Conservation (phyloP, 495 filamentous ascomycete genomes). For the Penicilliopsis zonata region DNA sequence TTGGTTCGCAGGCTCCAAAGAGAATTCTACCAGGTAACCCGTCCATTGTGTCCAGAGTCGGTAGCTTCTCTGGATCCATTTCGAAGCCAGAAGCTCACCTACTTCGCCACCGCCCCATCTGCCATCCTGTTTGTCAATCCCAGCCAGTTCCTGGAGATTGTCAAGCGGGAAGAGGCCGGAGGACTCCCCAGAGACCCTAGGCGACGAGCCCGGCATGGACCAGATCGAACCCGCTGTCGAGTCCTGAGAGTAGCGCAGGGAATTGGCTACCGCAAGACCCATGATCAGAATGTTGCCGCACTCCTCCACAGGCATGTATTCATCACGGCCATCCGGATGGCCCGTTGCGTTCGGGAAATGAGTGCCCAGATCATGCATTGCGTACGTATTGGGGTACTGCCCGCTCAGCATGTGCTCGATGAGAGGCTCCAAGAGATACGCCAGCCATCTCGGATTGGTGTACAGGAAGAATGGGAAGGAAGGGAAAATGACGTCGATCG, state of each 20-base stretch:
- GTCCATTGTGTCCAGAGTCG: slow-evolving; percentile 89
- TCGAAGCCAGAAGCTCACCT: slow-evolving; percentile 37
- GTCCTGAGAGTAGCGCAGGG: slow-evolving; percentile 54
- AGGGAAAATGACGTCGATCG: slow-evolving; percentile 95
- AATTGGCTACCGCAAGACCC: slow-evolving; percentile 77
- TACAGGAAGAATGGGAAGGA: slow-evolving; percentile 92
- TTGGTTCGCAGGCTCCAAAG: slow-evolving; percentile 75
- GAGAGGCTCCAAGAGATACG: slow-evolving; percentile 78
- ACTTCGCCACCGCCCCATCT: slow-evolving; percentile 37
- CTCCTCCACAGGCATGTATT: slow-evolving; percentile 97
- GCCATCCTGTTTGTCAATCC: slow-evolving; percentile 35
- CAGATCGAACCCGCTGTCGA: slow-evolving; percentile 40
- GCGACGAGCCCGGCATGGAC: slow-evolving; percentile 23
- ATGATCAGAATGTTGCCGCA: slow-evolving; percentile 96
- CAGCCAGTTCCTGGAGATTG: slow-evolving; percentile 28
- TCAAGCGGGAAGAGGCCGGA: slow-evolving; percentile 27
- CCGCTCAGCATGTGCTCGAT: slow-evolving; percentile 86
- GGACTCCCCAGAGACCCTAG: slow-evolving; percentile 9
- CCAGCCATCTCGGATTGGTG: slow-evolving; percentile 84
- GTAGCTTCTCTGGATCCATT: slow-evolving; percentile 57
- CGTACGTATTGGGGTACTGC: slow-evolving; percentile 83
- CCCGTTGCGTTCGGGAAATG: slow-evolving; percentile 92
- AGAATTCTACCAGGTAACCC: slow-evolving; percentile 76
- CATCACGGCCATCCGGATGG: slow-evolving; percentile 75
- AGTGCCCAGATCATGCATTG: slow-evolving; percentile 83